These are phyloP conservation scores for Cyclanthera cordifolia DNA, from an alignment of 306 rosid species.

Conservation along the genomic window DNA sequence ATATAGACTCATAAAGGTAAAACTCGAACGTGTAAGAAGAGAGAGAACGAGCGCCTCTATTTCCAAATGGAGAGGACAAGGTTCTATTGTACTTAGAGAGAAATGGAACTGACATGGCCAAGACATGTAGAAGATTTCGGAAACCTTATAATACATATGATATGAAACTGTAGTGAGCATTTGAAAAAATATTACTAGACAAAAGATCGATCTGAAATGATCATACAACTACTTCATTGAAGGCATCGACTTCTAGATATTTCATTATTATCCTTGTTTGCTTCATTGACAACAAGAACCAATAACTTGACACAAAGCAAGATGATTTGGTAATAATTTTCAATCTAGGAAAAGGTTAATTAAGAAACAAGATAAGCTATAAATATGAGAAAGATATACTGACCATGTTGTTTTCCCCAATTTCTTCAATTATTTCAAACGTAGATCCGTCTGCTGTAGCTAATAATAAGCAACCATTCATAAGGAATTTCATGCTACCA, in stretches of 20 bases:
- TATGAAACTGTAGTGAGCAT: not conserved
- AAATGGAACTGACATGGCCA: too few relatives aligned
- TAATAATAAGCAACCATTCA: conserved; percentile 65
- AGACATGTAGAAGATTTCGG: not conserved
- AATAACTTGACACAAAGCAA: not conserved
- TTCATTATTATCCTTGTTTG: not conserved
- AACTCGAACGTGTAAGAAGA: not conserved
- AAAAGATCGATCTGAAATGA: not conserved
- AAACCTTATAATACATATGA: not conserved
- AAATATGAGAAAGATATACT: not conserved
- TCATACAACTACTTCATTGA: not conserved
- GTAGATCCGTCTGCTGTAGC: conserved; percentile 68
- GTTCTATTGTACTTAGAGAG: too few relatives aligned
- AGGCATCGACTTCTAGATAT: not conserved
- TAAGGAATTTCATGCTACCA: conserved; percentile 61
- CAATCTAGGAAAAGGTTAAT: not conserved
- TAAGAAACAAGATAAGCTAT: not conserved
- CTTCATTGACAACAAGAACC: conserved; percentile 1
- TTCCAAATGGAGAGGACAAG: not conserved
- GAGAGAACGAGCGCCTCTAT: not conserved
- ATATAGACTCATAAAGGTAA: not conserved
- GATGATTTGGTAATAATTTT: not conserved
- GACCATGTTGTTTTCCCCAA: conserved; percentile 59
- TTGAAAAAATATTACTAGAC: too few relatives aligned
- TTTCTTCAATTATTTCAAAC: conserved; percentile 56